Percentiles rank a stretch among this genome's conserved stretches.
Evolutionary conservation across 345 rosid species (phyloP).

Genomic region (sweet orange (Citrus sinensis)): DNA sequence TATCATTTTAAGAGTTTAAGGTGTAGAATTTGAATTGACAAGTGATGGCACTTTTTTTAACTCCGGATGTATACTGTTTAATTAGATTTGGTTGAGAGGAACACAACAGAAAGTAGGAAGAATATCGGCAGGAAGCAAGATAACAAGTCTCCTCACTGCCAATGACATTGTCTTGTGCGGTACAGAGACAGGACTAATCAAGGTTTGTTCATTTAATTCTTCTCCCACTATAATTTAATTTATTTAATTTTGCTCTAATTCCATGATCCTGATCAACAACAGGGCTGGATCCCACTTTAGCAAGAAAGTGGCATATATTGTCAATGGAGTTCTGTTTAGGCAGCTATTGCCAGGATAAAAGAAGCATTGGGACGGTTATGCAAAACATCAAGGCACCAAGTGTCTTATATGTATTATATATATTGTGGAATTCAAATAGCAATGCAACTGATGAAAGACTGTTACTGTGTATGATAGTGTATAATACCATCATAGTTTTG

Average conservation of each 20-base stretch:
- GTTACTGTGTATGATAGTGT: background rate
- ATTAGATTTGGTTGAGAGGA: slow-evolving; percentile 82
- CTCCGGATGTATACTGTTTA: background rate
- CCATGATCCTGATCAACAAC: slow-evolving; percentile 13
- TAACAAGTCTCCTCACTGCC: slow-evolving; percentile 80
- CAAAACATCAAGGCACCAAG: background rate
- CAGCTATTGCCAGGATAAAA: background rate
- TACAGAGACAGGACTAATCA: slow-evolving; percentile 78
- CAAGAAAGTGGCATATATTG: background rate
- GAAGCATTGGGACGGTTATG: background rate
- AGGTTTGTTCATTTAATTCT: slow-evolving; percentile 37
- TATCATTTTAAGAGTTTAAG: background rate
- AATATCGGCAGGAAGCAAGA: slow-evolving; percentile 81
- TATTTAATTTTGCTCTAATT: background rate
- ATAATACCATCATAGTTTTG: too few relatives aligned
- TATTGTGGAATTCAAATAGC: background rate
- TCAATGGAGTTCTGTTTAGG: background rate
- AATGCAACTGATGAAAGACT: background rate
- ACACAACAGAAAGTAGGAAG: slow-evolving; percentile 85
- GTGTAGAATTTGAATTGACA: background rate
- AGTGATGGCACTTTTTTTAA: background rate
- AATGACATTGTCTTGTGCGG: slow-evolving; percentile 78
- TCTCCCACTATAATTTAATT: background rate
- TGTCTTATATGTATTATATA: background rate
- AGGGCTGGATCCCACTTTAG: slow-evolving; percentile 93